phyloP scores from a whole-genome alignment of 2,329 filamentous ascomycete species.

The Pseudogymnoascus sp. region DNA sequence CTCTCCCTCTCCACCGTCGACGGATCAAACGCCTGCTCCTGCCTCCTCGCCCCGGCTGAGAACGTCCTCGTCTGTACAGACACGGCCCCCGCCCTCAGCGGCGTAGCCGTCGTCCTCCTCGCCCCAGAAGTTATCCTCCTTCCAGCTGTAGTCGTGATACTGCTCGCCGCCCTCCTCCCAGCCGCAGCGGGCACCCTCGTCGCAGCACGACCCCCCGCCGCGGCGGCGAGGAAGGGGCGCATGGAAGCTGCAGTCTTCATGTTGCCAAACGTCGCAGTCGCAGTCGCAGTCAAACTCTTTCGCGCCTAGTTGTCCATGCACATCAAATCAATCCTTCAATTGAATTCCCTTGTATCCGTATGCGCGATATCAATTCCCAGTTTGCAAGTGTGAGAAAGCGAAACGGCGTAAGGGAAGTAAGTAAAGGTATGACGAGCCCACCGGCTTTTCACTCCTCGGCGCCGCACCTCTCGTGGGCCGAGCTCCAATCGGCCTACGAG shows the following conservation, averaged over 20 bases:
- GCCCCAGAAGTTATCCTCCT: neutral
- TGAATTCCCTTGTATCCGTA: too few relatives aligned
- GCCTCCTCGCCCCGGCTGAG: neutral
- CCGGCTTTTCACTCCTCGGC: neutral
- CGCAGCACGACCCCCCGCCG: neutral
- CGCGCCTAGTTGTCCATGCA: neutral
- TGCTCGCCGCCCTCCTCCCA: neutral
- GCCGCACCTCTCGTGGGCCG: neutral
- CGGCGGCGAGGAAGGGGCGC: neutral
- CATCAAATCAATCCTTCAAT: too few relatives aligned
- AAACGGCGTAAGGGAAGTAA: neutral
- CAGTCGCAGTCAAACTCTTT: neutral
- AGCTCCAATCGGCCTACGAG: neutral
- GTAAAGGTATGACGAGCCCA: neutral
- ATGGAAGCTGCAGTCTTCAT: neutral
- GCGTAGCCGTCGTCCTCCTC: neutral
- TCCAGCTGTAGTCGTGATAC: too few relatives aligned
- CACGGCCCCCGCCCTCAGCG: neutral
- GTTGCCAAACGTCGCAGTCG: neutral
- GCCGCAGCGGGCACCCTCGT: neutral
- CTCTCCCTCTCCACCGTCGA: constrained; percentile 71
- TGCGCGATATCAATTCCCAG: too few relatives aligned
- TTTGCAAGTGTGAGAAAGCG: too few relatives aligned
- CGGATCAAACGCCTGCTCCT: constrained; percentile 56
- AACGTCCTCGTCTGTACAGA: neutral